Base-by-base conservation (phyloP, 202 grass and related monocot genomes). In the Dendrocalamus latiflorus region DNA sequence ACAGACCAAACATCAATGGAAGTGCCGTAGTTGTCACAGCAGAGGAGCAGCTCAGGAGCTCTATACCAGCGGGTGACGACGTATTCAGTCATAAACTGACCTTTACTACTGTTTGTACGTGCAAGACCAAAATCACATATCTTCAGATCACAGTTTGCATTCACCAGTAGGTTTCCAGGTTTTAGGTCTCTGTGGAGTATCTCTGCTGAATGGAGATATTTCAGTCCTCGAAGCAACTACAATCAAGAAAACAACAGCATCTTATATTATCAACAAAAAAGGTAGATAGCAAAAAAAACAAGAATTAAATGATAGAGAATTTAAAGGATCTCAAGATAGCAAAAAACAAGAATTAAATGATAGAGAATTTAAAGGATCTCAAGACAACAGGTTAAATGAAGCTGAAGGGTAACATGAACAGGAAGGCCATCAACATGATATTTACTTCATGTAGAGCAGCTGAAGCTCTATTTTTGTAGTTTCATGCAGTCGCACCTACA, bases 121-220 rank as follows among this genome's bases (percentile, higher is more conserved):
- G 94, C 94, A 68, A 97, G 88, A 59, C 94, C 92, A 84, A 97
- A 93, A 81, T 97, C 94, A n/a, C 94, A 93, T 65, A 97, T 97
- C 85, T 97, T 97, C 45, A 97, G 74, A 81, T 93, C 90, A 87
- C 94, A 97, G 62, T 97, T 92, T 64, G 88, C 92, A 88, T 97
- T 97, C 55, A 97, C 92, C 58, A 97, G 81, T 26, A 94, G 86
- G 48, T 97, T 94, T 53, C 90, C 88, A 57, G 94, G 94, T 74
- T 97, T 97, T 30, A 97, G 82, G 66, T 97, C 94, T 87, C 94
- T 90, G 65, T 97, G 94, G 17, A 97, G 92, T 85, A 97, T 97
- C 68, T 93, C 91, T 39, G 92, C 92, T 38, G 94, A 97, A 80
- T 97, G 94, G 70, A 97, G 90, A 63, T 97, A 94, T 79, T 97